phyloP scores from a whole-genome alignment of 495 filamentous ascomycete genomes.

The Podospora anserina region DNA sequence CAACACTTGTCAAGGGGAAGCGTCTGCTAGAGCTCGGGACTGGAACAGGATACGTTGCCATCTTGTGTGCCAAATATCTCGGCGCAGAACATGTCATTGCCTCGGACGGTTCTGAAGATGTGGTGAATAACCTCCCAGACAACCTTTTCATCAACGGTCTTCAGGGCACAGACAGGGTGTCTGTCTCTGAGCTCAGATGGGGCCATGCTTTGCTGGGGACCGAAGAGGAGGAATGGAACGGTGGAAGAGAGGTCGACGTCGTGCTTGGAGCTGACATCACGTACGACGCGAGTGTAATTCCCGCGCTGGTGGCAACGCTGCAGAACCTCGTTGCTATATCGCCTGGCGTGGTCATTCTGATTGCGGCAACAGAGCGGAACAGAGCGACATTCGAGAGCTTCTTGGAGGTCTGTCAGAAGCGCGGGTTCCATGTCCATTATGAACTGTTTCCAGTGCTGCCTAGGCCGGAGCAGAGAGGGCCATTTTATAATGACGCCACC shows the following conservation, averaged over 20 bases:
- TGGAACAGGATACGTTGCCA: slow-evolving; percentile 80
- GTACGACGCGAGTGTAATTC: slow-evolving; percentile 46
- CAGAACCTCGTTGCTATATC: slow-evolving; percentile 39
- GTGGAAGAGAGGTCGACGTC: slow-evolving; percentile 42
- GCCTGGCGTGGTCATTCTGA: slow-evolving; percentile 38
- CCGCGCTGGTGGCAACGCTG: slow-evolving; percentile 45
- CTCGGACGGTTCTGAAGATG: slow-evolving; percentile 75
- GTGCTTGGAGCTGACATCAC: slow-evolving; percentile 53
- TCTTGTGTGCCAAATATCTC: slow-evolving; percentile 75
- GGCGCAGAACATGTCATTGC: slow-evolving; percentile 60
- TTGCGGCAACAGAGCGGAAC: slow-evolving; percentile 51
- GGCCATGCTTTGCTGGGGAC: slow-evolving; percentile 51
- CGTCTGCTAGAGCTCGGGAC: slow-evolving; percentile 81
- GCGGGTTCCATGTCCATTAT: slow-evolving; percentile 34
- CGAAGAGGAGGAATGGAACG: slow-evolving; percentile 44
- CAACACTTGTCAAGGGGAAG: slow-evolving; percentile 49
- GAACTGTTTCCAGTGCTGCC: slow-evolving; percentile 35
- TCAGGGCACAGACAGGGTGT: slow-evolving; percentile 41
- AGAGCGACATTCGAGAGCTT: slow-evolving; percentile 44
- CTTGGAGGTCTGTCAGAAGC: slow-evolving; percentile 33
- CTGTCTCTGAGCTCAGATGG: slow-evolving; percentile 57
- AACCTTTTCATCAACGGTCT: slow-evolving; percentile 67
- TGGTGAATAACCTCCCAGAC: slow-evolving; percentile 65
- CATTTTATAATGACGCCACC: slow-evolving; percentile 46
- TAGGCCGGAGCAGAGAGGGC: slow-evolving; percentile 41